phyloP scores from a whole-genome alignment of 2,329 filamentous ascomycete species.

The Parasarocladium wereldwijsianum region DNA sequence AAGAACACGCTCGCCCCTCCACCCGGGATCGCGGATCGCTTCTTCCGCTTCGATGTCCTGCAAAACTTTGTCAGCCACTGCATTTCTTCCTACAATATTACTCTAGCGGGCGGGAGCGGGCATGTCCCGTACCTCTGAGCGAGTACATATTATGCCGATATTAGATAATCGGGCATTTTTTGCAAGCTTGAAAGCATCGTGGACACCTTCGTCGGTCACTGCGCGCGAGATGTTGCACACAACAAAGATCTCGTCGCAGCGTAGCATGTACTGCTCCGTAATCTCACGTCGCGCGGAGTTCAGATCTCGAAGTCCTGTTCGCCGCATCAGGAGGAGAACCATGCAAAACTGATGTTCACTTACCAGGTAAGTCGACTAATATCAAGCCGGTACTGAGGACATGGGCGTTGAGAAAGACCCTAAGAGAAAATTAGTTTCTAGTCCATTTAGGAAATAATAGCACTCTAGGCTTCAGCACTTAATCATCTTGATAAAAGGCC shows the following conservation, averaged over 20 bases:
- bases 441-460: neutral
- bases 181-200: conserved; percentile 24
- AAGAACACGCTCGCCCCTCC: conserved; percentile 10
- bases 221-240: conserved; percentile 27
- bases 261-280: conserved; percentile 27
- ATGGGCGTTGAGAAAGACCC: conserved; percentile 26
- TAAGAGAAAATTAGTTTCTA: conserved; percentile 8
- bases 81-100: neutral
- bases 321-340: neutral
- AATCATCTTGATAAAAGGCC: conserved; percentile 30
- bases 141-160: conserved; percentile 27
- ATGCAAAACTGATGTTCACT: conserved; percentile 1
- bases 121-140: conserved; percentile 19
- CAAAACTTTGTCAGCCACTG: neutral
- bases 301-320: conserved; percentile 27
- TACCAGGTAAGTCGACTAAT: conserved; percentile 33
- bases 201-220: conserved; percentile 23
- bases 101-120: neutral
- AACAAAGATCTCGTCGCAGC: conserved; percentile 32
- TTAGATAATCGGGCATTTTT: conserved; percentile 20
- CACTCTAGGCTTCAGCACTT: conserved; percentile 13
- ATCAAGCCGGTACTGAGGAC: conserved; percentile 32
- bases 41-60: conserved; percentile 19
- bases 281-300: conserved; percentile 27
- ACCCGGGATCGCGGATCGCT: conserved; percentile 14